Evolutionary conservation across 116 monocot species (phyloP).

Genomic region (Dioscorea cayenensis): DNA sequence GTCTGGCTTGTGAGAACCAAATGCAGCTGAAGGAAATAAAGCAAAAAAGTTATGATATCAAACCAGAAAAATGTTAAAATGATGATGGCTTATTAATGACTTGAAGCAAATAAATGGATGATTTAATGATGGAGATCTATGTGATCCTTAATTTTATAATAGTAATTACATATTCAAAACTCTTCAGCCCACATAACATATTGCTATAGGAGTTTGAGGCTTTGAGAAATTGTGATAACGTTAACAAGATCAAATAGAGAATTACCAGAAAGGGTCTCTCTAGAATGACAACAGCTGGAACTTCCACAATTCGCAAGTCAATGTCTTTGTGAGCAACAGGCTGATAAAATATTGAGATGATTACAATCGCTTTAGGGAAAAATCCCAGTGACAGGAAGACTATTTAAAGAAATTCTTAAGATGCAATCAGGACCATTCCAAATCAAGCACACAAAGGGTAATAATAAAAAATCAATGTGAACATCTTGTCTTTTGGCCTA

Average conservation of each 20-base stretch:
- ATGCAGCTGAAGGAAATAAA: constrained; percentile 43
- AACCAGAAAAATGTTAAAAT: too few species aligned
- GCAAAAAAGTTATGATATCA: too few species aligned
- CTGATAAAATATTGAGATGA: constrained; percentile 33
- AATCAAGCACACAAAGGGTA: too few species aligned
- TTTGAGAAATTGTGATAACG: not conserved
- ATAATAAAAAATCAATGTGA: too few species aligned
- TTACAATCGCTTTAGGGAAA: not conserved
- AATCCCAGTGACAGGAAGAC: too few species aligned
- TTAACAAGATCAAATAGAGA: not conserved
- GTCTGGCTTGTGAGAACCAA: constrained; percentile 62
- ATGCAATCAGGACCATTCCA: too few species aligned
- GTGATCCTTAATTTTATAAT: too few species aligned
- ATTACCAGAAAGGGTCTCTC: constrained; percentile 81
- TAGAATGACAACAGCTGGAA: constrained; percentile 66
- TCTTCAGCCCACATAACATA: not conserved
- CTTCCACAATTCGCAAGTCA: constrained; percentile 50
- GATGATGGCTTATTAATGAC: too few species aligned
- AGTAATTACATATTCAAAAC: not conserved
- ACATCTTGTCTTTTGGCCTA: too few species aligned
- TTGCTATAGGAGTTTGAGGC: not conserved
- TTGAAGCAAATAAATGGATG: too few species aligned
- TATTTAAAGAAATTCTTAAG: too few species aligned
- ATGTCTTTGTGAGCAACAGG: constrained; percentile 58
- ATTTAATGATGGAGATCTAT: too few species aligned